Evolutionary conservation across 2,329 filamentous ascomycete species (phyloP).

Genomic region (Beauveria sp.): DNA sequence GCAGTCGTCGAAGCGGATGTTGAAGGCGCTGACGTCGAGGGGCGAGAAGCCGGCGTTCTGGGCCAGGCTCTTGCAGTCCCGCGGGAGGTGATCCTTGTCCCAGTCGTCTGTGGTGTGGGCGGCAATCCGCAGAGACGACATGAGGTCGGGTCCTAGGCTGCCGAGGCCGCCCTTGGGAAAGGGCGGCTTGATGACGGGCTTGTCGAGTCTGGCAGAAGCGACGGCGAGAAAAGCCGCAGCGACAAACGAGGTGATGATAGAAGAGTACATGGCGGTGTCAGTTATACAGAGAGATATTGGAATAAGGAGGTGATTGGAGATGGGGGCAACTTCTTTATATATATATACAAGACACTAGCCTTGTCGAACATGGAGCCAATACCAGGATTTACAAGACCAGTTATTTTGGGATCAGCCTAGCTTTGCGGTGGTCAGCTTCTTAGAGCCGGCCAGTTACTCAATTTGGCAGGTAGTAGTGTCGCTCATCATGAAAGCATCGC

Average conservation of each 20-base stretch:
- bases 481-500: not conserved
- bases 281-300: not conserved
- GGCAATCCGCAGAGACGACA: slow-evolving; percentile 10
- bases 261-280: not conserved
- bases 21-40: slow-evolving; percentile 19
- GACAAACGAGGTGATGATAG: not conserved
- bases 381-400: not conserved
- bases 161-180: slow-evolving; percentile 9
- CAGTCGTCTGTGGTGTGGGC: slow-evolving; percentile 16
- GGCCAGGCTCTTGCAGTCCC: slow-evolving; percentile 16
- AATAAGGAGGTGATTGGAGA: not conserved
- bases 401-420: slow-evolving; percentile 1
- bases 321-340: not conserved
- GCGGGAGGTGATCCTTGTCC: slow-evolving; percentile 16
- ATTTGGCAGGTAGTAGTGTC: not conserved
- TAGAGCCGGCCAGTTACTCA: not conserved
- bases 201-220: slow-evolving; percentile 5
- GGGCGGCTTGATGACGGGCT: slow-evolving; percentile 9
- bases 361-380: not conserved
- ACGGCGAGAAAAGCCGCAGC: not conserved
- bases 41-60: slow-evolving; percentile 14
- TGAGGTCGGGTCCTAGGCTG: slow-evolving; percentile 10
- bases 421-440: not conserved
- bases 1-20: slow-evolving; percentile 23
- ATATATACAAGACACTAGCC: not conserved